phyloP scores from a whole-genome alignment of 169 alveolate genomes.

The Plasmodium inui region DNA sequence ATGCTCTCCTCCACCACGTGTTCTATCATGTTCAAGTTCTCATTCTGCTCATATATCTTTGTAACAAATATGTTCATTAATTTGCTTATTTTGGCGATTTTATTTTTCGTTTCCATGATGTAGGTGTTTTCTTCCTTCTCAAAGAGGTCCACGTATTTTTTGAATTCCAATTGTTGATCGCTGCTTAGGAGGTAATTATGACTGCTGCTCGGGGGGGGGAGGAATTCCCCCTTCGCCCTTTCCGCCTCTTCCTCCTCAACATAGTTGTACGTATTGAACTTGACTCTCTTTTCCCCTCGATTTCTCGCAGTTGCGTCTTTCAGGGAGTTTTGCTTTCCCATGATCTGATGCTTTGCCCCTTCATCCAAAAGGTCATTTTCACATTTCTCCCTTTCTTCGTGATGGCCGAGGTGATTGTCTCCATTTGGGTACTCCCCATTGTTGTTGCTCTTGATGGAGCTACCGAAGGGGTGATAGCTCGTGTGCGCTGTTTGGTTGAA shows the following conservation, averaged over 20 bases:
- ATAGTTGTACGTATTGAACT: neutral
- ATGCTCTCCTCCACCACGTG: constrained; percentile 65
- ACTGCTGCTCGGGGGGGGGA: neutral
- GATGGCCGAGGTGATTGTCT: neutral
- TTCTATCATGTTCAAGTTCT: constrained; percentile 64
- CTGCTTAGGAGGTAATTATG: neutral
- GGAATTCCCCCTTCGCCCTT: neutral
- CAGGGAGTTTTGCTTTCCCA: neutral
- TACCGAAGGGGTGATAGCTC: neutral
- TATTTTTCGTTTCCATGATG: constrained; percentile 65
- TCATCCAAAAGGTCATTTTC: neutral
- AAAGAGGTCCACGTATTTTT: constrained; percentile 61
- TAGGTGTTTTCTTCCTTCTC: constrained; percentile 72
- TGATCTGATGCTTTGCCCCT: neutral
- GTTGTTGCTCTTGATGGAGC: neutral
- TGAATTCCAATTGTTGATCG: constrained; percentile 47
- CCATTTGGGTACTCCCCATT: neutral
- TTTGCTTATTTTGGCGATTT: constrained; percentile 69
- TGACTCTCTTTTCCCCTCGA: neutral
- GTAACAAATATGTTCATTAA: constrained; percentile 65
- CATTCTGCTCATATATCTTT: constrained; percentile 72
- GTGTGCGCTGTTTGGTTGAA: neutral
- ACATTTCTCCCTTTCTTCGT: neutral
- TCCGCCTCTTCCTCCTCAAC: constrained; percentile 37
- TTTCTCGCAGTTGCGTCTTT: neutral